Conservation (phyloP, 768 basidiomycete genomes). For the Hypholoma sublateritium region DNA sequence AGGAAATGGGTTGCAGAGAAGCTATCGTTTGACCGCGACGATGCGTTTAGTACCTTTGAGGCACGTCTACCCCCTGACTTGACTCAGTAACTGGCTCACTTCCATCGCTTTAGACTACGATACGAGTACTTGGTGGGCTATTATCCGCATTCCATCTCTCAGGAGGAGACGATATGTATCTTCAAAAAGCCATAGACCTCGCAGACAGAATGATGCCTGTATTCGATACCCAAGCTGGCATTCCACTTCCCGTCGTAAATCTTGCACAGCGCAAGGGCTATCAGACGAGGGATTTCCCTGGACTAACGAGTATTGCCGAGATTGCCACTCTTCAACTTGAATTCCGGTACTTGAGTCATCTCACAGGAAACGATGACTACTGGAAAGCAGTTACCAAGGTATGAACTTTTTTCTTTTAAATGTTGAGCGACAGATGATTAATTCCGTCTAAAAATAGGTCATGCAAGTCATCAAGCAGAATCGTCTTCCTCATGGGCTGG, state of each 20-base stretch:
- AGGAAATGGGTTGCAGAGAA: conserved; percentile 72
- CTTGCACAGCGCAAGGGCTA: conserved; percentile 60
- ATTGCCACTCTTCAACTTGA: conserved; percentile 89
- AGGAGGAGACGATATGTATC: conserved; percentile 61
- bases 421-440: too few relatives aligned
- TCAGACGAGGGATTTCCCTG: conserved; percentile 56
- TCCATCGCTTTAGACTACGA: conserved; percentile 66
- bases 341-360: conserved; percentile 78
- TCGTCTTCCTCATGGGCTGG: conserved; percentile 68
- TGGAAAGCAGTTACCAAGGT: conserved; percentile 83
- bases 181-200: conserved; percentile 78
- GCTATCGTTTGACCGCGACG: conserved; percentile 77
- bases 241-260: conserved; percentile 83
- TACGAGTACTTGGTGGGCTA: conserved; percentile 88
- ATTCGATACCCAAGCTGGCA: conserved; percentile 79
- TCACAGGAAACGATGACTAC: conserved; percentile 77
- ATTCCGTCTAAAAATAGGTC: conserved; percentile 27
- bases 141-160: conserved; percentile 85
- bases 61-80: conserved; percentile 40
- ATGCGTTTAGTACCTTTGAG: conserved; percentile 87
- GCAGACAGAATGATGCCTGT: conserved; percentile 82
- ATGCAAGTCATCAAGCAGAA: conserved; percentile 71
- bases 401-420: conserved; percentile 2
- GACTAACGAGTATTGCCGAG: conserved; percentile 79
- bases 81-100: not conserved